Base-by-base conservation (phyloP, 1,284 basidiomycete species). In the Paramarasmius palmivorus region DNA sequence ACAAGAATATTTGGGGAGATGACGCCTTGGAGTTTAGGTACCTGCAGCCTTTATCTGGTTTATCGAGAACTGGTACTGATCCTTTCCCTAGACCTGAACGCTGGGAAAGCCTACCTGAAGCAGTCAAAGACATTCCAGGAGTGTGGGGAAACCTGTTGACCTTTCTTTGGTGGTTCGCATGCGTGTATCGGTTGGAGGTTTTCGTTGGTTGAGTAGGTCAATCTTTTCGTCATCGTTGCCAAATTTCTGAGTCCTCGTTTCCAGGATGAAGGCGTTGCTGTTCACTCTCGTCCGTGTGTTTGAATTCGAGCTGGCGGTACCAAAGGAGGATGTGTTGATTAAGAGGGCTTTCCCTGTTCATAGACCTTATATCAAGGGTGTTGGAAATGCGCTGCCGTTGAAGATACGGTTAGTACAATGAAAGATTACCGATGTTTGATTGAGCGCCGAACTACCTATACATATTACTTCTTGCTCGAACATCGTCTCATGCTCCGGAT, bases 221-320 rank as follows among this genome's bases (percentile, higher is more conserved):
- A n/a, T 19, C 20, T 19, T 36, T 35, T 19, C 9, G 23, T 38
- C n/a, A 49, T 35, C 8, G 29, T 38, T 35, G 3, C 20, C 10
- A 20, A 7, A 10, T 38, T 25, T n/a, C n/a, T 32, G 20, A 35
- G 20, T 36, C 8, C 41, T 46, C 20, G 14, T 25, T 14, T 7
- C 1, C 48, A 81, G 78, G 62, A 77, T 75, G 68, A 82, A 81
- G 56, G 76, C 75, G 0, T 69, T 86, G 2, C 56, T 87, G 6
- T 88, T 84, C 62, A 76, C 80, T 0, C 70, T 88, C 32, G 63
- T 86, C 7, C 71, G 83, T 9, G 69, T 73, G 4, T 84, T 87
- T 60, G 76, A 79, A 50, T 84, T 86, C 61, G 74, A 80, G 57
- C 68, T 81, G 7, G 77, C 74, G 1, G 73, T 81, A 17, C 67